Base-by-base conservation (phyloP, 805 yeast genomes). In the Candida insectorum region DNA sequence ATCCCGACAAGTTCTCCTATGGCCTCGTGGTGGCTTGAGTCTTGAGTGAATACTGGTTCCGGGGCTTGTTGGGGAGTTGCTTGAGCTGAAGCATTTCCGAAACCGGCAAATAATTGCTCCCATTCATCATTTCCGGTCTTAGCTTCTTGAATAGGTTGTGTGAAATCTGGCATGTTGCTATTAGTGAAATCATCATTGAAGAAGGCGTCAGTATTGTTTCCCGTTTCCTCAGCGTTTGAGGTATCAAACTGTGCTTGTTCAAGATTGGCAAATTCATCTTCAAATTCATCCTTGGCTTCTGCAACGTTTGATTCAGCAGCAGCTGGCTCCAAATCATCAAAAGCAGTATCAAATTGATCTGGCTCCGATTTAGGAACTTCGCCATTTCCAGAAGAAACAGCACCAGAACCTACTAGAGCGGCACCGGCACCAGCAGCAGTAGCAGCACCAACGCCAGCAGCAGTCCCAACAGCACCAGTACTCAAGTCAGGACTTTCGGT, bases 71-170 rank as follows among this genome's bases (percentile, higher is more conserved):
- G 36, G 14, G 50, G 47, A 4, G 46, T 36, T 6, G 40, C 38
- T 31, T 41, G 44, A 4, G 52, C 50, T 14, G 35, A 25, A 20
- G 10, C 11, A 40, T 81, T 82, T 12, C 91, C 89, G 54, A 85
- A 84, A 0, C 94, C 95, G 3, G 94, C 91, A 63, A 88, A 88
- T 16, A 88, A 72, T 60, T 86, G 89, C 51, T 88, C 96, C 97
- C 97, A 88, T 56, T 88, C 97, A 49, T 86, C 95, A 33, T 69
- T 73, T 19, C 62, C 39, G 50, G 58, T 40, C 10, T 36, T 40
- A 15, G 31, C 29, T 22, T 34, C 62, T 2, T 66, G 60, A 20
- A 69, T 69, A 29, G 65, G 68, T 34, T 39, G 36, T 69, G 70
- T 26, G 65, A 44, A 48, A 35, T 41, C 42, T 9, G 49, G 47